A percentile compares a stretch with the other conserved stretches of the same genome.
Evolutionary conservation across 2,329 filamentous ascomycete species (phyloP).

Genomic region (Trichoderma sp.): DNA sequence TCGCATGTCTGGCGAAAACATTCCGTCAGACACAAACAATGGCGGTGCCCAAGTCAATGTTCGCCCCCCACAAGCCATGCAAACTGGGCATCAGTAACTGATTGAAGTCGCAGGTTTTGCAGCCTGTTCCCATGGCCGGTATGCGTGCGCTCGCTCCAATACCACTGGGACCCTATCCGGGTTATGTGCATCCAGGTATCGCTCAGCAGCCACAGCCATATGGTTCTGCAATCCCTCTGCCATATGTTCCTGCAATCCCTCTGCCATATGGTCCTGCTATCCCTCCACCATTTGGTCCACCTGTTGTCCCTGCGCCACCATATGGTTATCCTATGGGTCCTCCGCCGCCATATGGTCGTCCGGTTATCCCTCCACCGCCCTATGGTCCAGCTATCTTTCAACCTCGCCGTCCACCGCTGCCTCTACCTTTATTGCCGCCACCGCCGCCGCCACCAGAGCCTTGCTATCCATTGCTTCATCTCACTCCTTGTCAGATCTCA

Average conservation of each 20-base stretch:
- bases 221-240: neutral
- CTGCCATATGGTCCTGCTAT: neutral
- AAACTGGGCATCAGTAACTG: neutral
- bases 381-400: neutral
- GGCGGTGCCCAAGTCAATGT: neutral
- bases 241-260: neutral
- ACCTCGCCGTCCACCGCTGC: neutral
- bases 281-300: neutral
- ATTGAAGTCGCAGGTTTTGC: neutral
- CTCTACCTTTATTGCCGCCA: constrained; percentile 7
- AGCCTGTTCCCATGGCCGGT: neutral
- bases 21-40: neutral
- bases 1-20: neutral
- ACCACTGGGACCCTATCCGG: neutral
- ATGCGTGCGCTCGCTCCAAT: neutral
- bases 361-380: neutral
- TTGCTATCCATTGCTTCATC: constrained; percentile 11
- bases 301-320: neutral
- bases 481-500: neutral
- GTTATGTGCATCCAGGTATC: neutral
- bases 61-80: neutral
- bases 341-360: no score
- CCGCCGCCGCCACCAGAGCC: constrained; percentile 1
- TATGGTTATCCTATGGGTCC: neutral
- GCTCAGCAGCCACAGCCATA: neutral